Conservation (phyloP, 2,329 filamentous ascomycete species). For the Aspergillus unguis region DNA sequence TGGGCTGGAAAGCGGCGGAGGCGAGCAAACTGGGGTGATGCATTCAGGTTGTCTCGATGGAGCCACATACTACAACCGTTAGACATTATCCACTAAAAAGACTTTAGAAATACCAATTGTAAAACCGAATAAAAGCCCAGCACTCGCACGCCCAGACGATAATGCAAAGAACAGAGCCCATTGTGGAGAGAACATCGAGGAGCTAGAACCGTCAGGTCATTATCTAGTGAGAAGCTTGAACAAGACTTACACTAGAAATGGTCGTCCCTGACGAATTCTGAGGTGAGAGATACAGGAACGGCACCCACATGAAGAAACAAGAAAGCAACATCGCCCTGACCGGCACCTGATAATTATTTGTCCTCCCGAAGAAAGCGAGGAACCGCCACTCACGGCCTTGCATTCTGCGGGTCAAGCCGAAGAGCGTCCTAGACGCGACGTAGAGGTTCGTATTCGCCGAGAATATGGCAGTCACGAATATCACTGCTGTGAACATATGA, state of each 20-base stretch:
- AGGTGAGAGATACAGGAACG: constrained; percentile 37
- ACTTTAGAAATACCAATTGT: constrained; percentile 29
- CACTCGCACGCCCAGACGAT: constrained; percentile 45
- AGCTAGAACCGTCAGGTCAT: constrained; percentile 32
- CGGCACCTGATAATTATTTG: constrained; percentile 30
- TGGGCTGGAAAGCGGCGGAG: constrained; percentile 12
- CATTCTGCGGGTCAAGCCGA: constrained; percentile 24
- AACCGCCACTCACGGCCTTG: constrained; percentile 14
- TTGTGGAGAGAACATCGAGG: constrained; percentile 39
- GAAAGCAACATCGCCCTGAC: constrained; percentile 41
- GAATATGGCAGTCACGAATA: constrained; percentile 31
- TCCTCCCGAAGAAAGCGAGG: constrained; percentile 27
- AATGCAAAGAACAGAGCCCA: constrained; percentile 33
- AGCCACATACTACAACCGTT: neutral
- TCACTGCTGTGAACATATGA: constrained; percentile 26
- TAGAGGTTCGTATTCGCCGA: constrained; percentile 35
- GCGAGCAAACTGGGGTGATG: constrained; percentile 9
- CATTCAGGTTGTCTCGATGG: constrained; percentile 10
- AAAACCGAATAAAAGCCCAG: constrained; percentile 41
- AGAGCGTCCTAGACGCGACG: constrained; percentile 33
- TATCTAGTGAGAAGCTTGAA: neutral
- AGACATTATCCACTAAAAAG: neutral
- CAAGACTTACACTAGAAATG: constrained; percentile 11
- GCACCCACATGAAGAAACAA: constrained; percentile 43
- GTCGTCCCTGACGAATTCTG: constrained; percentile 13